A percentile compares a stretch with the other conserved stretches of the same genome.
Conservation (phyloP, 495 filamentous ascomycete genomes). For the Trichoderma gamsii region DNA sequence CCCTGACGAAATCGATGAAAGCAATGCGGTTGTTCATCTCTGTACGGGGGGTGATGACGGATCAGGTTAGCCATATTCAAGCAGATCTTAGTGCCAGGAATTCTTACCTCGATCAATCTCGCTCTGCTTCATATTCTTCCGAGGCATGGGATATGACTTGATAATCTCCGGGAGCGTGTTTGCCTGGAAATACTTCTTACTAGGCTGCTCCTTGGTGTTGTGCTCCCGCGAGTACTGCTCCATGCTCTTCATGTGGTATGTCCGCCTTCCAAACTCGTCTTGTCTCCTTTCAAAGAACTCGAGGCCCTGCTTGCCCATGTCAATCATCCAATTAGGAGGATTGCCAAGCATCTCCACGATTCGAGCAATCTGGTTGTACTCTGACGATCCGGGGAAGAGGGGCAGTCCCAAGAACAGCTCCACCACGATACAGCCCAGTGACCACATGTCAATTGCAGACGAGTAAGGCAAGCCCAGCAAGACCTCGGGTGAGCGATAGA, state of each 20-base stretch:
- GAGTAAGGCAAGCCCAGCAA: conserved; percentile 92
- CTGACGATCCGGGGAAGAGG: conserved; percentile 93
- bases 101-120: conserved; percentile 89
- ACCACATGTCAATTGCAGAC: conserved; percentile 99
- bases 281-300: conserved; percentile 97
- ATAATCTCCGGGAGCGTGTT: conserved; percentile 95
- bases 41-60: conserved; percentile 31
- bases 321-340: conserved; percentile 97
- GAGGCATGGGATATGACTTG: conserved; percentile 91
- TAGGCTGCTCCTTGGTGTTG: conserved; percentile 93
- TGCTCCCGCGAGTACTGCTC: conserved; percentile 96
- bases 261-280: conserved; percentile 81
- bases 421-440: conserved; percentile 95
- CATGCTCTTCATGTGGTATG: conserved; percentile 90
- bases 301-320: conserved; percentile 95
- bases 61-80: neutral
- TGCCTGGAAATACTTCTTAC: conserved; percentile 98
- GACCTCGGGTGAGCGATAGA: conserved; percentile 97
- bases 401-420: conserved; percentile 95
- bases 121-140: conserved; percentile 98
- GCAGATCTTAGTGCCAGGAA: conserved; percentile 1
- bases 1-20: conserved; percentile 99
- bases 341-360: conserved; percentile 98
- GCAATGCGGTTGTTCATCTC: conserved; percentile 97
- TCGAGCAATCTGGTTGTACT: conserved; percentile 96